Evolutionary conservation across 2,329 filamentous ascomycete species (phyloP).

Genomic region (Fusarium chlamydosporum): DNA sequence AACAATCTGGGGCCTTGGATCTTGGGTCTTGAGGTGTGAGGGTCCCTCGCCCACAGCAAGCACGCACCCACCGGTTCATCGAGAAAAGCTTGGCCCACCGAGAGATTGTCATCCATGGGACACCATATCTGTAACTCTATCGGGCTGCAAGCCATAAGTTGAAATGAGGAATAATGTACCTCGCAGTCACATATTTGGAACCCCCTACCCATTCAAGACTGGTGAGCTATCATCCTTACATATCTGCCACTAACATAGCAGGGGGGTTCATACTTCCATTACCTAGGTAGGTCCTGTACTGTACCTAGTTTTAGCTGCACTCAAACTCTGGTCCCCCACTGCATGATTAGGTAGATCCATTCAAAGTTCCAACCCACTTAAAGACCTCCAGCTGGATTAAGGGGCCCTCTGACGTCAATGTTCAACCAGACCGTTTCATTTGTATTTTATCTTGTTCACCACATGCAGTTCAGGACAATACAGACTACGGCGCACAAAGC

Average conservation of each 20-base stretch:
- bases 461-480: constrained; percentile 6
- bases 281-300: neutral
- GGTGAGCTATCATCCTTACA: neutral
- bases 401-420: constrained; percentile 45
- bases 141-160: neutral
- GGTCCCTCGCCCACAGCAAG: neutral
- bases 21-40: constrained; percentile 3
- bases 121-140: neutral
- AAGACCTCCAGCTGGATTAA: constrained; percentile 14
- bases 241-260: neutral
- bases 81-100: constrained; percentile 16
- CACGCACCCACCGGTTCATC: constrained; percentile 10
- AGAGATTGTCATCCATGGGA: neutral
- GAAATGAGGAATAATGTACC: neutral
- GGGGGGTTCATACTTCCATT: neutral
- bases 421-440: constrained; percentile 6
- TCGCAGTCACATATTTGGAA: neutral
- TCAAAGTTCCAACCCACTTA: constrained; percentile 14
- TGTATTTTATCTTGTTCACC: constrained; percentile 3
- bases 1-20: constrained; percentile 33
- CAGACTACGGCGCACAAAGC: neutral
- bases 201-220: neutral
- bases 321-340: constrained; percentile 3
- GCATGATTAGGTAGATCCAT: constrained; percentile 22
- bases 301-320: neutral